Conservation (phyloP, 345 rosid genomes). For the Eutrema heterophyllum region DNA sequence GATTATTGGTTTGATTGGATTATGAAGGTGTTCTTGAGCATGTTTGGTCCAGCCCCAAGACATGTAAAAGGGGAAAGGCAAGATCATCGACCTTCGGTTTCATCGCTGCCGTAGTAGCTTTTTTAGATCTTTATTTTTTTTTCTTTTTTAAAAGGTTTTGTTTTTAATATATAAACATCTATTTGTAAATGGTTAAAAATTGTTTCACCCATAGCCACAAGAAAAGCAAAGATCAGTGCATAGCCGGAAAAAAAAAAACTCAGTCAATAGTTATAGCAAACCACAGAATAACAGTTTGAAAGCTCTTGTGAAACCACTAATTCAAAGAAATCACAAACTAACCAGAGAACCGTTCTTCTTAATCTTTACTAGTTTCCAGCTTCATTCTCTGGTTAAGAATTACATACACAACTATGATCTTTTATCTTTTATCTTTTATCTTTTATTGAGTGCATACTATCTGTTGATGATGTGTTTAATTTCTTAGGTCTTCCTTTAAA, state of each 20-base stretch:
- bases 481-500: no score
- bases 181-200: slow-evolving; percentile 13
- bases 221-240: not conserved
- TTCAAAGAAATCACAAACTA: no score
- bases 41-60: slow-evolving; percentile 92
- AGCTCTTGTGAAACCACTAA: no score
- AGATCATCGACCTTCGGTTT: slow-evolving; percentile 64
- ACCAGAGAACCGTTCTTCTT: no score
- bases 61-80: slow-evolving; percentile 51
- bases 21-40: slow-evolving; percentile 78
- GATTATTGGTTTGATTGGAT: not conserved
- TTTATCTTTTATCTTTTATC: no score
- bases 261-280: no score
- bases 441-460: no score
- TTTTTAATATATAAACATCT: not conserved
- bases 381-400: no score
- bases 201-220: not conserved
- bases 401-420: no score
- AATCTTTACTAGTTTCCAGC: no score
- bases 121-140: not conserved
- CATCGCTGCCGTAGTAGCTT: slow-evolving; percentile 36
- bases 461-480: no score
- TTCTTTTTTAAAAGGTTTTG: not conserved
- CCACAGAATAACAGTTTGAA: no score
- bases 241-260: not conserved